phyloP scores from a whole-genome alignment of 169 alveolate species.

The Cryptosporidium felis region DNA sequence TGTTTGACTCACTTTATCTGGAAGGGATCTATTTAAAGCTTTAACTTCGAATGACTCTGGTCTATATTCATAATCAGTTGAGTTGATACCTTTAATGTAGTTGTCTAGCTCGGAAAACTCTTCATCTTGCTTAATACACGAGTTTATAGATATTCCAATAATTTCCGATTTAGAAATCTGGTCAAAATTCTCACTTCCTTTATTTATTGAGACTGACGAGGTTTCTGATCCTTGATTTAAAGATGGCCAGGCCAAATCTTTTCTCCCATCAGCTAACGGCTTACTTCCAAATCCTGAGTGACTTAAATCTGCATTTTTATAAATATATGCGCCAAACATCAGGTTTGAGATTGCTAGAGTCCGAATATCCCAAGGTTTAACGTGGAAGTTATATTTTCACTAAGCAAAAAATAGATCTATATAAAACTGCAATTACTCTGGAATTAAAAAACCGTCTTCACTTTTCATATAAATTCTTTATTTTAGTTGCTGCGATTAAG shows the following conservation, averaged over 20 bases:
- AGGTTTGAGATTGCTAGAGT: too few relatives aligned
- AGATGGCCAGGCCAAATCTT: too few relatives aligned
- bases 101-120: constrained; percentile 5
- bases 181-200: background rate
- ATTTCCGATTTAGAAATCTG: background rate
- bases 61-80: constrained; percentile 41
- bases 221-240: too few relatives aligned
- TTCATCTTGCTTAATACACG: constrained; percentile 64
- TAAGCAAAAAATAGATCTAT: too few relatives aligned
- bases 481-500: too few relatives aligned
- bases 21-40: constrained; percentile 4
- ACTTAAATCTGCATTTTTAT: background rate
- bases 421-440: too few relatives aligned
- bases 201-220: background rate
- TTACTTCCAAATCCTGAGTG: background rate
- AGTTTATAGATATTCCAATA: constrained; percentile 37
- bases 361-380: too few relatives aligned
- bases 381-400: too few relatives aligned
- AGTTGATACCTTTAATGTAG: background rate
- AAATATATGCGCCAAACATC: background rate
- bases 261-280: background rate
- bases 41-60: constrained; percentile 54
- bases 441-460: too few relatives aligned
- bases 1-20: constrained; percentile 8
- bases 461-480: too few relatives aligned